These are phyloP conservation scores for Rosa lucieae DNA, from an alignment of 306 rosid genomes.

Conservation along the genomic window DNA sequence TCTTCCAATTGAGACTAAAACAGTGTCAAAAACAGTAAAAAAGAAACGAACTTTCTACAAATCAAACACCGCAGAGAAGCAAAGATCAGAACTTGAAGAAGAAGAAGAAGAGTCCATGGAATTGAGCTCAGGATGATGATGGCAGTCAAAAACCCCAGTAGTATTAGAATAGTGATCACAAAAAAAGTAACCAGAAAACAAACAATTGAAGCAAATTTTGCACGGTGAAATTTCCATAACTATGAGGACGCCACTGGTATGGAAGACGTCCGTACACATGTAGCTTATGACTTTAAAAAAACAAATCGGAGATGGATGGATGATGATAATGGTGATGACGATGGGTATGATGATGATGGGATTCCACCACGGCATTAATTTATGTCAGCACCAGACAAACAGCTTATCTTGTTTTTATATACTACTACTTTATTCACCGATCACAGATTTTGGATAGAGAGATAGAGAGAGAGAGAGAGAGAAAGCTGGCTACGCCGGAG, in stretches of 20 bases:
- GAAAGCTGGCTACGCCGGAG: not conserved
- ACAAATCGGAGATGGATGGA: not conserved
- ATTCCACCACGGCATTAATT: slow-evolving; percentile 8
- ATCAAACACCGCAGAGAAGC: not conserved
- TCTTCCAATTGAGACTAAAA: not conserved
- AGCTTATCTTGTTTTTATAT: not conserved
- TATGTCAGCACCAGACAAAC: not conserved
- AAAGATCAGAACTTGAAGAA: not conserved
- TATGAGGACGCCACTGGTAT: not conserved
- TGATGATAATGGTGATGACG: not conserved
- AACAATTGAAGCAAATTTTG: no score
- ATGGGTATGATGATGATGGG: not conserved
- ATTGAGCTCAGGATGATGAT: not conserved
- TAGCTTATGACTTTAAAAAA: not conserved
- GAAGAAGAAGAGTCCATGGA: not conserved
- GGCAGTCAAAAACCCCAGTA: not conserved
- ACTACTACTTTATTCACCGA: not conserved
- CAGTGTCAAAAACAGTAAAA: not conserved
- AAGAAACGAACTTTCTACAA: not conserved
- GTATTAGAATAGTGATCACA: not conserved
- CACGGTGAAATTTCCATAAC: not conserved
- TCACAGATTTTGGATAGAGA: not conserved
- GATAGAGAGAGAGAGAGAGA: no score
- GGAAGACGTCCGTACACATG: slow-evolving; percentile 2
- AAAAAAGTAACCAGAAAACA: no score